Evolutionary conservation across 129 eudicot species (phyloP).

Genomic region (Erigeron canadensis): DNA sequence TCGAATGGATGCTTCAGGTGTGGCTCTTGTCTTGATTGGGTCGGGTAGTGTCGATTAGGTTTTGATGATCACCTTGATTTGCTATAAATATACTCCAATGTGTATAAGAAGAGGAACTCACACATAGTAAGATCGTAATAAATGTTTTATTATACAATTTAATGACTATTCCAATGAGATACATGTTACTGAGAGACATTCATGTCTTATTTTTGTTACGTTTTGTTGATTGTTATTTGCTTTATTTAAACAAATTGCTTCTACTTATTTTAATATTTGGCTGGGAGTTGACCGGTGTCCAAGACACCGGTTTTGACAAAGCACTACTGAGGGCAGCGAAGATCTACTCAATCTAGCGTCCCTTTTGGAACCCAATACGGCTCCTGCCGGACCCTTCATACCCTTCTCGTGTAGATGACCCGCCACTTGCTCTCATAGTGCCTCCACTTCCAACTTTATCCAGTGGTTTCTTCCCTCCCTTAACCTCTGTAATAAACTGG

Average conservation of each 20-base stretch:
- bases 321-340: too few species aligned
- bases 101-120: background rate
- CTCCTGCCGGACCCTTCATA: constrained; percentile 60
- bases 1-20: constrained; percentile 89
- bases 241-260: background rate
- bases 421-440: constrained; percentile 82
- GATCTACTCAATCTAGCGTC: constrained; percentile 23
- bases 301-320: too few species aligned
- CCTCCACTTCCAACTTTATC: constrained; percentile 80
- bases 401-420: constrained; percentile 65
- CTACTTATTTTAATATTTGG: constrained; percentile 18
- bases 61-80: constrained; percentile 16
- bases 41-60: constrained; percentile 97
- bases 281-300: too few species aligned
- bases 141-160: too few species aligned
- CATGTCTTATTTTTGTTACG: background rate
- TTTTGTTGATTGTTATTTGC: background rate
- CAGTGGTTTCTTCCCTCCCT: constrained; percentile 69
- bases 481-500: constrained; percentile 73
- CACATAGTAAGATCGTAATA: constrained; percentile 12
- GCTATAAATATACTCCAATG: background rate
- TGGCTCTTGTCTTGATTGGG: constrained; percentile 88
- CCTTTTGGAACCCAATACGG: constrained; percentile 64
- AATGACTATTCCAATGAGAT: background rate
- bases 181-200: background rate